Conservation (phyloP, 495 filamentous ascomycete species). For the Lophiostoma macrostomum region DNA sequence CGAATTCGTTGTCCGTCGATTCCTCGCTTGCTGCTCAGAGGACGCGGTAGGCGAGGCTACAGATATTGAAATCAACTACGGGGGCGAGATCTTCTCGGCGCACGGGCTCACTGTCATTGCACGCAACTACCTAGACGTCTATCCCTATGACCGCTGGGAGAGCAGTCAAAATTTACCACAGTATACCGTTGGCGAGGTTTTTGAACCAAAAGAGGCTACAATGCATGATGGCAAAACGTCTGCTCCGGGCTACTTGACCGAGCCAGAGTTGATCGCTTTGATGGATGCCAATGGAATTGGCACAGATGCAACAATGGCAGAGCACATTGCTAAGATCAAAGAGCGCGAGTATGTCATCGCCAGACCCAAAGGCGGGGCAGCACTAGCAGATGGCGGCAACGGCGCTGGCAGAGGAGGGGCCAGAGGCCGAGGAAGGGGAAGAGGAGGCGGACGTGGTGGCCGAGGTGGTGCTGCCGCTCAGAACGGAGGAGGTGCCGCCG, state of each 20-base stretch:
- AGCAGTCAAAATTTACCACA: slow-evolving; percentile 77
- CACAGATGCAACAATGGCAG: slow-evolving; percentile 97
- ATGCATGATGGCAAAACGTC: slow-evolving; percentile 84
- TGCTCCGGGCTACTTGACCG: slow-evolving; percentile 82
- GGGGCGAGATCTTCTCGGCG: slow-evolving; percentile 75
- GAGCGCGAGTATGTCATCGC: slow-evolving; percentile 77
- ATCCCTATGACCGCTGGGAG: slow-evolving; percentile 93
- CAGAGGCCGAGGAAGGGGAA: slow-evolving; percentile 41
- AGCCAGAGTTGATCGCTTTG: slow-evolving; percentile 92
- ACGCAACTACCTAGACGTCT: slow-evolving; percentile 91
- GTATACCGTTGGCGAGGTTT: slow-evolving; percentile 73
- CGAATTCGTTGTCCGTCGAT: slow-evolving; percentile 90
- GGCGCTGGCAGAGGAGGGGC: slow-evolving; percentile 25
- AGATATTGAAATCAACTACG: slow-evolving; percentile 80
- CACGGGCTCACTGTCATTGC: slow-evolving; percentile 82
- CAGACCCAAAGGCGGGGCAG: slow-evolving; percentile 46
- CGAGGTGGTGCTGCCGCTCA: slow-evolving; percentile 46
- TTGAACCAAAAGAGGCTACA: slow-evolving; percentile 84
- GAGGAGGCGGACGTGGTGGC: slow-evolving; percentile 43
- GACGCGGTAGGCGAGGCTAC: slow-evolving; percentile 84
- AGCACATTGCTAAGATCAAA: slow-evolving; percentile 95
- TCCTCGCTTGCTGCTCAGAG: slow-evolving; percentile 93
- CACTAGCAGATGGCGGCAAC: slow-evolving; percentile 37
- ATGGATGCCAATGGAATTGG: slow-evolving; percentile 99
- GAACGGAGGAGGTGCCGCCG: slow-evolving; percentile 44